Percentiles rank a stretch among this genome's conserved stretches.
Evolutionary conservation across 108 stramenopile species (phyloP).

Genomic region (Cyclostephanos tholiformis): DNA sequence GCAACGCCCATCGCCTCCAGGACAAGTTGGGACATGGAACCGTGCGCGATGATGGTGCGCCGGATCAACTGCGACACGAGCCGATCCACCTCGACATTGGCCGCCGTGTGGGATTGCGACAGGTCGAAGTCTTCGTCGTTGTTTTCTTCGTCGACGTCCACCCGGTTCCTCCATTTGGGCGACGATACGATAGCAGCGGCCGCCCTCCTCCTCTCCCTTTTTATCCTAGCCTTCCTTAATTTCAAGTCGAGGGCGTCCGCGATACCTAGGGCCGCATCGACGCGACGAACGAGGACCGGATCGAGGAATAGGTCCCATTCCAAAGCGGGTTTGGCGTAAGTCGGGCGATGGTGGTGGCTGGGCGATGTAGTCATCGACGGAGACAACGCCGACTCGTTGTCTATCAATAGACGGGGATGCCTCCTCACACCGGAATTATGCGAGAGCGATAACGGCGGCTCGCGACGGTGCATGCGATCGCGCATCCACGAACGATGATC

Average conservation of each 20-base stretch:
- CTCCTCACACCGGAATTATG: not conserved
- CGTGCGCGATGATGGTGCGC: conserved; percentile 58
- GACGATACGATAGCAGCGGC: not conserved
- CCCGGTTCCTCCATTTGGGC: not conserved
- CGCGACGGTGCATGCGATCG: not conserved
- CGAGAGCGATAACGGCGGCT: too few relatives aligned
- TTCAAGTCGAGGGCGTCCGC: conserved; percentile 20
- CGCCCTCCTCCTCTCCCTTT: conserved; percentile 7
- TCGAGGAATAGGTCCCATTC: conserved; percentile 67
- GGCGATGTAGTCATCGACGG: not conserved
- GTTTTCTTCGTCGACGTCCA: conserved; percentile 11
- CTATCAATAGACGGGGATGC: too few relatives aligned
- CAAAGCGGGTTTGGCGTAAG: conserved; percentile 28
- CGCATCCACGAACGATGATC: not conserved
- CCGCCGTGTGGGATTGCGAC: conserved; percentile 38
- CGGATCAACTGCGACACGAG: conserved; percentile 44
- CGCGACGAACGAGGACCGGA: conserved; percentile 43
- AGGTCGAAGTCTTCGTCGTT: conserved; percentile 35
- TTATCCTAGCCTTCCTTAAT: conserved; percentile 17
- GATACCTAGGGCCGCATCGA: conserved; percentile 33
- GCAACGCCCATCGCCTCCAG: conserved; percentile 55
- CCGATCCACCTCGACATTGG: conserved; percentile 55
- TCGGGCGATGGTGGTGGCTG: not conserved
- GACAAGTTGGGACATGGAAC: conserved; percentile 54
- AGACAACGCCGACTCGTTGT: not conserved